Evolutionary conservation across 805 yeast species (phyloP), one percentile per base, ranked within the genome.

Genomic region (Yamadazyma sp.): DNA sequence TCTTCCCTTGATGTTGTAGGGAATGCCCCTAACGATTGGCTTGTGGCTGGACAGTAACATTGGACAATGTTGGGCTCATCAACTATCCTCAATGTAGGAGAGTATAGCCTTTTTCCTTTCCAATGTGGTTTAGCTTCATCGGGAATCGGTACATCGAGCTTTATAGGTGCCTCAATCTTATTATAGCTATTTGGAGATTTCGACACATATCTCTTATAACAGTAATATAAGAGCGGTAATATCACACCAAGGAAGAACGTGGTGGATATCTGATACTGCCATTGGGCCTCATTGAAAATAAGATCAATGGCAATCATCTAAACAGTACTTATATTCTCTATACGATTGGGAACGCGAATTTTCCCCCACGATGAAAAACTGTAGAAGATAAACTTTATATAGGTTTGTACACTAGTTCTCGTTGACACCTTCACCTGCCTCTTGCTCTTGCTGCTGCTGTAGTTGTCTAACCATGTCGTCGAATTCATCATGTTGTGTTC

Each of bases 21-120:
- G 49, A 80, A 82, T 15, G 80, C 71, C 1, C 96, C 98, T 47
- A 91, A 67, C 45, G 67, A 80, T 61, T 88, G 96, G 22, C 96
- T 95, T 0, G 98, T 93, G 0, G 98, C 96, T 3, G 99, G 99
- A 63, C 99, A 91, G 58, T 86, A 84, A 44, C 90, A 78, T 54
- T 87, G 90, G 44, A 91, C 85, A 46, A 62, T 69, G 14, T 66
- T 70, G 2, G 91, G 85, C 37, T 84, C 89, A 16, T 73, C 75
- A 2, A 74, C 72, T 40, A 77, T 76, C 32, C 66, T 64, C 3
- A 86, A 69, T 10, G 78, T 66, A 1, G 71, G 64, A 0, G 88
- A 82, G 36, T 77, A 75, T 22, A 87, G 67, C 36, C 96, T 68
- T 50, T 79, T 83, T 5, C 95, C 95, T 59, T 89, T 89, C 96